Conservation (phyloP, 495 filamentous ascomycete genomes). For the Penicillium bialowiezense region DNA sequence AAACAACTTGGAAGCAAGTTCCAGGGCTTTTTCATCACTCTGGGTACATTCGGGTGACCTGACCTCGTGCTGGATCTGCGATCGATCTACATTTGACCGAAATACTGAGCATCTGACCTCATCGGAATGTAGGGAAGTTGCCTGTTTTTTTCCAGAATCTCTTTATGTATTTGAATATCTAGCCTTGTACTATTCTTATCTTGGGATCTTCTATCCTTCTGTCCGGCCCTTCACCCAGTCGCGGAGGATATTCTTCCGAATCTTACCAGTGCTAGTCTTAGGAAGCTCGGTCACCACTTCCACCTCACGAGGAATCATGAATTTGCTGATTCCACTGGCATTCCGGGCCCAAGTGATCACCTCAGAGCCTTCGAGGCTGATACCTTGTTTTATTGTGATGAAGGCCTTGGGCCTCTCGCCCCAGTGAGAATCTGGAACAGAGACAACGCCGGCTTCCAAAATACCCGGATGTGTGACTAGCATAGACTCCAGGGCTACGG, state of each 20-base stretch:
- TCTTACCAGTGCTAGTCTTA: slow-evolving; percentile 95
- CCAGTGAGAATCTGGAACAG: slow-evolving; percentile 89
- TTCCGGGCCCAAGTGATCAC: slow-evolving; percentile 85
- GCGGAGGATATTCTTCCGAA: slow-evolving; percentile 90
- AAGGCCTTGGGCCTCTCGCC: slow-evolving; percentile 94
- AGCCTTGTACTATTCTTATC: background rate
- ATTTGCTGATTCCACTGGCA: slow-evolving; percentile 75
- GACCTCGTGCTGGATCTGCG: slow-evolving; percentile 13
- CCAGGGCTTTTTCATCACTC: background rate
- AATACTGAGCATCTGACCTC: slow-evolving; percentile 4
- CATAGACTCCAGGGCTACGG: slow-evolving; percentile 87
- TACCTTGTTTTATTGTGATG: slow-evolving; percentile 70
- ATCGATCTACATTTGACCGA: background rate
- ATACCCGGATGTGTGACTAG: slow-evolving; percentile 86
- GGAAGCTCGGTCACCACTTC: slow-evolving; percentile 85
- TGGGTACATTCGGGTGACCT: slow-evolving; percentile 1
- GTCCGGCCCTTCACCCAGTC: slow-evolving; percentile 70
- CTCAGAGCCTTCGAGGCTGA: slow-evolving; percentile 59
- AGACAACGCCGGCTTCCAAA: slow-evolving; percentile 86
- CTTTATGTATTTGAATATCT: background rate
- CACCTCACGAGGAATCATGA: slow-evolving; percentile 94
- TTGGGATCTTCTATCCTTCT: background rate
- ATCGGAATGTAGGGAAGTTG: slow-evolving; percentile 8
- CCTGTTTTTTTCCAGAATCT: background rate
- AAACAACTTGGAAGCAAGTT: background rate